Base-by-base conservation (phyloP, 2,329 filamentous ascomycete genomes). In the Hymenoscyphus repandus region DNA sequence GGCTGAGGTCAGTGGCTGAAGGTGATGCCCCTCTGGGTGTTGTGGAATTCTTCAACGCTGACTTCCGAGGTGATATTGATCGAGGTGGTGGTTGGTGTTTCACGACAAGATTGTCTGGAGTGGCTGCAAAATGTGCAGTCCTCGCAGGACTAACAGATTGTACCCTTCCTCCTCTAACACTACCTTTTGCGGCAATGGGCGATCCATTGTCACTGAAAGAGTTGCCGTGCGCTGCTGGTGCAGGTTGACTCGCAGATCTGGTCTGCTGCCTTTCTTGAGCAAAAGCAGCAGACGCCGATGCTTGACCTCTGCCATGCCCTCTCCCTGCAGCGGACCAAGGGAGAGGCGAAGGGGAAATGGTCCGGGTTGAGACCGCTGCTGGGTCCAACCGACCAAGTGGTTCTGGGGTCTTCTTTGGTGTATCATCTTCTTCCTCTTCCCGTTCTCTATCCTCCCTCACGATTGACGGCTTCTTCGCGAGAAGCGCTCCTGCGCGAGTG, bases 41-140 rank as follows among this genome's bases (percentile, higher is more conserved):
- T 44, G 79, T 81, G n/a, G 59, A 52, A 6, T 82, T 74, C 64
- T 91, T 91, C 55, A 91, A 64, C 1, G 86, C 87, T 1, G 87
- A 90, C 65, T 92, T 92, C 41, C 82, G 82, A 9, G 88, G 88
- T 0, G 87, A 90, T 10, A 86, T 72, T 5, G 86, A 88, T 43
- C 88, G 77, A 30, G 81, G 73, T 18, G 85, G 83, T 5, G 87
- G 88, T 48, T 82, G 77, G 62, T 91, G 86, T 55, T 75, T 82
- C 27, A 85, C 72, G 1, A 75, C 69, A 11, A 82, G 65, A 38
- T 71, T 76, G 32, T 81, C 75, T 13, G 79, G 72, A 6, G 76
- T 73, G 9, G 76, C 64, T 1, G 80, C 80, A 65, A 90, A 90
- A 60, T 81, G 85, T 11, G 86, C 80, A 30, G 77, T 81, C 32